Percentiles rank a stretch among this genome's conserved stretches.
Evolutionary conservation across 768 basidiomycete species (phyloP).

Genomic region (Strobilomyces confusus): DNA sequence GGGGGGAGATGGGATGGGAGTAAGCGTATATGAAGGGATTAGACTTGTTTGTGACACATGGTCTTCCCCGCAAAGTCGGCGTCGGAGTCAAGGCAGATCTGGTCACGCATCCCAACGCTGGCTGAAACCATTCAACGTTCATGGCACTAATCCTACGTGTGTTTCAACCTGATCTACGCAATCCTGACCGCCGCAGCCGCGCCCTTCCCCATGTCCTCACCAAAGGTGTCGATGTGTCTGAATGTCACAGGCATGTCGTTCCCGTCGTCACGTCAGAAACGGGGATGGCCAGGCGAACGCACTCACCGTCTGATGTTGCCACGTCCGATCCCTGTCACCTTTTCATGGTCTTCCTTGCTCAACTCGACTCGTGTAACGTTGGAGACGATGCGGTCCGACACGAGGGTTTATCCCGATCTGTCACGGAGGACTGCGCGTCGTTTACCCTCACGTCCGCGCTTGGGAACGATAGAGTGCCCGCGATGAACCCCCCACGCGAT

Average conservation of each 20-base stretch:
- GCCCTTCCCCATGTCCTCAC: slow-evolving; percentile 51
- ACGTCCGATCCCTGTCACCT: slow-evolving; percentile 37
- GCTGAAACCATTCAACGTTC: background rate
- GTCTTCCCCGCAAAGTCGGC: slow-evolving; percentile 20
- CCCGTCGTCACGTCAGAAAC: background rate
- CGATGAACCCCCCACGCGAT: slow-evolving; percentile 76
- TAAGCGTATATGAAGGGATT: background rate
- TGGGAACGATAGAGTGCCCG: slow-evolving; percentile 82
- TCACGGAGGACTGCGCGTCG: background rate
- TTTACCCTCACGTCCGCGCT: slow-evolving; percentile 63
- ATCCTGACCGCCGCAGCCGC: slow-evolving; percentile 33
- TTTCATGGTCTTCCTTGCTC: slow-evolving; percentile 62
- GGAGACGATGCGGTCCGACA: slow-evolving; percentile 56
- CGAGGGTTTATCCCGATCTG: background rate
- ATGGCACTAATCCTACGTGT: background rate
- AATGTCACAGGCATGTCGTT: slow-evolving; percentile 65
- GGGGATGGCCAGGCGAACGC: background rate
- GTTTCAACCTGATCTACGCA: slow-evolving; percentile 13
- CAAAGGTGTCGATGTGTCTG: slow-evolving; percentile 64
- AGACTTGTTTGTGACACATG: background rate
- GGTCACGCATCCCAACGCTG: background rate
- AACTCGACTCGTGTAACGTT: slow-evolving; percentile 78
- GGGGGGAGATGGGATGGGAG: background rate
- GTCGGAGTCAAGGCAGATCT: too few species aligned
- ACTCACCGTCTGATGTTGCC: slow-evolving; percentile 35